These are phyloP conservation scores for Apiotrichum domesticum DNA, from an alignment of 1,284 basidiomycete species.

Conservation along the genomic window DNA sequence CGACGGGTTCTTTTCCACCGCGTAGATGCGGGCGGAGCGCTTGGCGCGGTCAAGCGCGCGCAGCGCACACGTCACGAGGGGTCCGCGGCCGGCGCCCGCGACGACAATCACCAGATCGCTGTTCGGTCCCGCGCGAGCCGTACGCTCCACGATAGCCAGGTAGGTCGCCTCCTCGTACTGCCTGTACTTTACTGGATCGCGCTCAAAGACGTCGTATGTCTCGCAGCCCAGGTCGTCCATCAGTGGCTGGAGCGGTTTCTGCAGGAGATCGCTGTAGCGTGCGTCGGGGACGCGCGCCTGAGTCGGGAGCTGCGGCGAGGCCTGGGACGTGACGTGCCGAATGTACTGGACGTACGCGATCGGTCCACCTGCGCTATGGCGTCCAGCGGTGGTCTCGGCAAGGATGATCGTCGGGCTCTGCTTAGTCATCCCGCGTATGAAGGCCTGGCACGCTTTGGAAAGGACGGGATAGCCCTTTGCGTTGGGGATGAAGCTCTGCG, in stretches of 20 bases:
- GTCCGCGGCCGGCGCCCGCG: constrained; percentile 91
- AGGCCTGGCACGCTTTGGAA: constrained; percentile 81
- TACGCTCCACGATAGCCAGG: constrained; percentile 68
- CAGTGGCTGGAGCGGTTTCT: constrained; percentile 91
- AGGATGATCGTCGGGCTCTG: constrained; percentile 76
- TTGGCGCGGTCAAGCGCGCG: constrained; percentile 67
- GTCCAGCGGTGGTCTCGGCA: constrained; percentile 57
- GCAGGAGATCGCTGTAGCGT: constrained; percentile 83
- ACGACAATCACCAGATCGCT: constrained; percentile 61
- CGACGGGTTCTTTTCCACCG: constrained; percentile 93
- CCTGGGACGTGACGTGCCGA: constrained; percentile 68
- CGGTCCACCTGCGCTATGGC: constrained; percentile 74
- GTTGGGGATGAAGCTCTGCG: constrained; percentile 88
- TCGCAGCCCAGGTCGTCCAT: constrained; percentile 94
- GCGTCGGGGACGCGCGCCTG: constrained; percentile 77
- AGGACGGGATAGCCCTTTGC: constrained; percentile 95
- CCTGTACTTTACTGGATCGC: constrained; percentile 92
- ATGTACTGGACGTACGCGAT: constrained; percentile 87
- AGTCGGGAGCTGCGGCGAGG: constrained; percentile 47
- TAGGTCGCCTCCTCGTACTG: constrained; percentile 93
- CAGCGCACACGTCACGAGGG: constrained; percentile 81
- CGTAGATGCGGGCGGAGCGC: constrained; percentile 66
- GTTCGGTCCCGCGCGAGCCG: constrained; percentile 21
- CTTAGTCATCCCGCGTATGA: constrained; percentile 81
- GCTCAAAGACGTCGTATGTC: constrained; percentile 96